Base-by-base conservation (phyloP, 2,329 filamentous ascomycete species). In the Pseudophaeomoniella oleicola region DNA sequence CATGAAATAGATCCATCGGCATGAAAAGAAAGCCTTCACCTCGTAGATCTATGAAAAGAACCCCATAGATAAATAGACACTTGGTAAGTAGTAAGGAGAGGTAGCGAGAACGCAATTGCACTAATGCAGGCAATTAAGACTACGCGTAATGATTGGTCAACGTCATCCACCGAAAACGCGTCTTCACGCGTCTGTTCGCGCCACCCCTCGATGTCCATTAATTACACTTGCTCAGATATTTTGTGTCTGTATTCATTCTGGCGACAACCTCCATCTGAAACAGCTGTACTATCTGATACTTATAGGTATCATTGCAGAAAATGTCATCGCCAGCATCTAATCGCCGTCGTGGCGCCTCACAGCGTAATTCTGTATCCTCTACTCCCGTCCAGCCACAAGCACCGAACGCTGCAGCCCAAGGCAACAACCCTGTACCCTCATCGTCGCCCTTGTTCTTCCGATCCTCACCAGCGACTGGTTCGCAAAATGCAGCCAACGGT, bases 371-470 rank as follows among this genome's bases (percentile, higher is more conserved):
- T 29, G 46, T 53, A 19, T 56, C 58, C 17, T 51, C 59, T 14
- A 62, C 60, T 34, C 57, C 58, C 18, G 41, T 55, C 42, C 47
- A 48, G 43, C 50, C 54, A 45, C 43, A 43, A 50, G 41, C 48
- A 35, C 43, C 56, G 47, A 42, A 56, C 52, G 9, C 22, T 39
- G 48, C 55, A 39, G 46, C 47, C 11, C 49, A 42, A 14, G 41
- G 49, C 22, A 54, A 52, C 49, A 56, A 58, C 50, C 52, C 53
- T 37, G 52, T 65, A 22, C 64, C 78, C 42, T 72, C 74, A 4
- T 90, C 85, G 3, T 93, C 86, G 40, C 87, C 87, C 30, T 67
- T 94, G 44, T 82, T 83, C 58, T 92, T 78, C 58, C 74, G 67
- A 42, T 78, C 73, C 0, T 78, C 74, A 13, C 72, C 75, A 4